Evolutionary conservation across 805 yeast genomes (phyloP).

Genomic region (Yarrowia sp.): DNA sequence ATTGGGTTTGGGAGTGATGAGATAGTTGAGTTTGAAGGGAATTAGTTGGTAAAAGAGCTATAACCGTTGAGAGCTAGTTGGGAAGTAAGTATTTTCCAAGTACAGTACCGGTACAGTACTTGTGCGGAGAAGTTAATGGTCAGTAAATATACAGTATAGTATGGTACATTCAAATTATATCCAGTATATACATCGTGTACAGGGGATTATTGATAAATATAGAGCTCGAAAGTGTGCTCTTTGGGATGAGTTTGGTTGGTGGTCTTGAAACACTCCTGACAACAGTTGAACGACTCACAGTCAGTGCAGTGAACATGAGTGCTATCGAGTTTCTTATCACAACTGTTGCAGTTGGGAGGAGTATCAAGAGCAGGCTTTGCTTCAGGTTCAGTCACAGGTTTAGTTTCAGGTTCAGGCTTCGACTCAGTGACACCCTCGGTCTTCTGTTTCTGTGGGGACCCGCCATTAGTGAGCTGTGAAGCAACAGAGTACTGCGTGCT

Average conservation of each 20-base stretch:
- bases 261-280: slow-evolving; percentile 4
- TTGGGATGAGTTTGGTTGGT: slow-evolving; percentile 9
- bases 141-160: too few relatives aligned
- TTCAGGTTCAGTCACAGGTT: not conserved
- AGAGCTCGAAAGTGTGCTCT: slow-evolving; percentile 20
- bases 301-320: not conserved
- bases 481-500: slow-evolving; percentile 14
- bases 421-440: not conserved
- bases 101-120: too few relatives aligned
- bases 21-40: too few relatives aligned
- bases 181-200: too few relatives aligned
- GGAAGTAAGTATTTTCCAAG: too few relatives aligned
- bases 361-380: not conserved
- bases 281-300: not conserved
- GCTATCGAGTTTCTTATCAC: not conserved
- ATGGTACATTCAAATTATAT: too few relatives aligned
- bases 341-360: not conserved
- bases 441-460: not conserved
- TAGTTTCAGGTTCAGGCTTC: not conserved
- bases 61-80: too few relatives aligned
- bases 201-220: not conserved
- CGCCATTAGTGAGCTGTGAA: not conserved
- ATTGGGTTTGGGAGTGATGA: too few relatives aligned
- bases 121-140: too few relatives aligned
- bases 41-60: too few relatives aligned